Base-by-base conservation (phyloP, 345 rosid genomes). In the Hypericum perforatum region DNA sequence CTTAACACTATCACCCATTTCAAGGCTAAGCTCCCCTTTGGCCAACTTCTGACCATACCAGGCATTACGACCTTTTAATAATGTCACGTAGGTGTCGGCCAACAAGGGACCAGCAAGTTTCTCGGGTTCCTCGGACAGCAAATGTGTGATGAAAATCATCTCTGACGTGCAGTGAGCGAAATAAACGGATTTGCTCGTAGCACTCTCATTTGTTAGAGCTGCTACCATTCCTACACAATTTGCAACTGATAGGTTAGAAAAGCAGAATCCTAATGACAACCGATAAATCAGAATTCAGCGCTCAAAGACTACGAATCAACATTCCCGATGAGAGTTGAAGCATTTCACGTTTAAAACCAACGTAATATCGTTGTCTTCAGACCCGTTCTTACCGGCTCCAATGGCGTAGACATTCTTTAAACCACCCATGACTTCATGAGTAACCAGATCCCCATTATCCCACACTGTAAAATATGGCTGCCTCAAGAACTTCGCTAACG, bases 391-490 rank as follows among this genome's bases (percentile, higher is more conserved):
- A 92, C 96, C 98, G 36, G 98, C 98, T 76, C 98, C 98, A 66
- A 92, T 92, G 76, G 98, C 98, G 54, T 88, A 92, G 41, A 92
- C 98, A 66, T 92, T 92, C 86, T 92, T 88, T 52, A 88, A 78
- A 58, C 98, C 96, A 64, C 98, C 98, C 95, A 92, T 88, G 46
- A 92, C 96, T 77, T 92, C 98, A 72, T 92, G 98, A 64, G 98
- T 92, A 52, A 92, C 80, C 56, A 92, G 95, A 68, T 92, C 98
- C 62, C 83, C 82, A 54, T 92, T 92, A 67, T 92, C 98, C 96
- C 98, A 92, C 32, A 92, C 98, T 16, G 80, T 76, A 49, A 88
- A 92, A 62, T 92, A 94, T n/a, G 98, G 80, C 46, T 83, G 98
- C 73, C 96, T 81, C 58, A 92, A 56, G 62, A 92, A 88, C 66